Conservation (phyloP, 2,329 filamentous ascomycete genomes). For the Diaporthe vexans region DNA sequence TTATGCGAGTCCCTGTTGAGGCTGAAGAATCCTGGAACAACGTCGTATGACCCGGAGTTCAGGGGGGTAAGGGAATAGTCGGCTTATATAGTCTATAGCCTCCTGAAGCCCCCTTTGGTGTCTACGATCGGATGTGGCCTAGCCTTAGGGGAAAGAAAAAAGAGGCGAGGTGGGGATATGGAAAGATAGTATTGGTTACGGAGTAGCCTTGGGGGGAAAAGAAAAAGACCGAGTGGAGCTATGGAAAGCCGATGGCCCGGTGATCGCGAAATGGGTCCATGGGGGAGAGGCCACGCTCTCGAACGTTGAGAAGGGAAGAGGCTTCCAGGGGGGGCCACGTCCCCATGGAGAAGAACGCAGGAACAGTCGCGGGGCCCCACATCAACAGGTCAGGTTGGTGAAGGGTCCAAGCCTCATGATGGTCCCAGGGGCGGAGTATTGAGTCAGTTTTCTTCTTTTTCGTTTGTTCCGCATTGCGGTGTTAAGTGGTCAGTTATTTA, state of each 20-base stretch:
- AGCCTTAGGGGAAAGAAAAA: background rate
- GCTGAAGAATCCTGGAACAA: background rate
- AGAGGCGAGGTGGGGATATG: background rate
- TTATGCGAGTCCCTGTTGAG: no score
- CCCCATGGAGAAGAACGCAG: slow-evolving; percentile 17
- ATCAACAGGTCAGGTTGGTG: background rate
- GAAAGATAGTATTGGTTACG: no score
- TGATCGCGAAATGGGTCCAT: slow-evolving; percentile 14
- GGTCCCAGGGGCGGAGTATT: slow-evolving; percentile 6
- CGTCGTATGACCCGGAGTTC: background rate
- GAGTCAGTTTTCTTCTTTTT: slow-evolving; percentile 3
- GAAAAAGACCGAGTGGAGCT: background rate
- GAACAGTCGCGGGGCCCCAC: slow-evolving; percentile 15
- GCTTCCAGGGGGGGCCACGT: no score
- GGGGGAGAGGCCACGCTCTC: slow-evolving; percentile 21
- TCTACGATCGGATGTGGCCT: background rate
- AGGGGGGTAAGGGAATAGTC: background rate
- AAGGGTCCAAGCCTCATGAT: background rate
- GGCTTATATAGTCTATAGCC: slow-evolving; percentile 15
- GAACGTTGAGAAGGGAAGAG: background rate
- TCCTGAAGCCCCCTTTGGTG: background rate
- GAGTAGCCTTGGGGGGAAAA: background rate
- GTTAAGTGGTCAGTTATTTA: background rate
- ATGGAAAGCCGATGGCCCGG: slow-evolving; percentile 1
- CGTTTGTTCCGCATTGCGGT: background rate